These are phyloP conservation scores for Leccinum pachyderme DNA, from an alignment of 1,284 basidiomycete species.

Conservation along the genomic window DNA sequence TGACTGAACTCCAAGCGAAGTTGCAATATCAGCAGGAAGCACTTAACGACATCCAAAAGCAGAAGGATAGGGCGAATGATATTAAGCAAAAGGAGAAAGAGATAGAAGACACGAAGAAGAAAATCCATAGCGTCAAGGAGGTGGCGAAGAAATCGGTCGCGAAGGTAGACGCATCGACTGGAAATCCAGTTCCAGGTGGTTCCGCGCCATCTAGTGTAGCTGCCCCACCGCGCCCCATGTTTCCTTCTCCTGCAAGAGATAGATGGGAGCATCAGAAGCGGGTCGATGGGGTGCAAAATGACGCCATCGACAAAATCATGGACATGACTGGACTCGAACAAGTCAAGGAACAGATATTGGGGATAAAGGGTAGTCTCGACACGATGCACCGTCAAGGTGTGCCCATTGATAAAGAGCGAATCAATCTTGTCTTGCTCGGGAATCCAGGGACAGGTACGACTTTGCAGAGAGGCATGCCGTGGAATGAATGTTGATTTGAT, in stretches of 20 bases:
- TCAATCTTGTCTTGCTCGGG: constrained; percentile 55
- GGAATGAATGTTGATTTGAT: not conserved
- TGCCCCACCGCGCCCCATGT: constrained; percentile 16
- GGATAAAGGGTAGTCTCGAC: constrained; percentile 53
- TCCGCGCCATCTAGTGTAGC: not conserved
- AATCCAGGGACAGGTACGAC: constrained; percentile 62
- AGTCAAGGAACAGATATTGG: constrained; percentile 51
- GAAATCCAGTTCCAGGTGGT: not conserved
- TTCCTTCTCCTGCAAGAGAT: constrained; percentile 36
- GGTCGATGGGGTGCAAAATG: constrained; percentile 44
- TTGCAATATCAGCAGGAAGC: constrained; percentile 29
- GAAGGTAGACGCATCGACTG: constrained; percentile 3
- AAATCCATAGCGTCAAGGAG: constrained; percentile 10
- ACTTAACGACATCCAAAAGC: constrained; percentile 28
- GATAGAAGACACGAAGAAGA: constrained; percentile 25
- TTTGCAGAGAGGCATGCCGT: not conserved
- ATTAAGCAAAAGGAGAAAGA: constrained; percentile 36
- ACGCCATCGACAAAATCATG: constrained; percentile 54
- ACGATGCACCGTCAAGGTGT: constrained; percentile 43
- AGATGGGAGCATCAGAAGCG: constrained; percentile 53
- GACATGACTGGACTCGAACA: constrained; percentile 56
- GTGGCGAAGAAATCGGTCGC: constrained; percentile 18
- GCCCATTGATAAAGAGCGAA: constrained; percentile 48
- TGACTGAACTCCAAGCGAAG: constrained; percentile 36
- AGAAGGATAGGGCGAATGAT: constrained; percentile 30